Evolutionary conservation across 2,329 filamentous ascomycete species (phyloP), one percentile per base, ranked within the genome.

Genomic region (Penicillium crustosum): DNA sequence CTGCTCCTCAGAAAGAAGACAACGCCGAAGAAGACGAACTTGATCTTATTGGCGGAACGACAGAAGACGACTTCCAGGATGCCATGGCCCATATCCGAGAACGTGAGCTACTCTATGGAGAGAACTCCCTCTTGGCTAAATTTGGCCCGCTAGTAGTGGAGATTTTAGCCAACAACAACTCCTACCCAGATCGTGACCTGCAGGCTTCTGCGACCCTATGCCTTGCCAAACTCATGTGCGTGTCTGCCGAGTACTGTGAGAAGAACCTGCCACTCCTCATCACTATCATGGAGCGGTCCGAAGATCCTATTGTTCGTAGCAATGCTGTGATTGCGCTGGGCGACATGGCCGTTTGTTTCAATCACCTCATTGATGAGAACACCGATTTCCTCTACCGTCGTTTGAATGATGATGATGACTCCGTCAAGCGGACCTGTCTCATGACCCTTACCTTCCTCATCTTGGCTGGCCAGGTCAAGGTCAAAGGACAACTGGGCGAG

Each of bases 301-400:
- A 91, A 33, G 91, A 97, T 68, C 89, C 95, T 1, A 96, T 93
- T 19, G 93, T 96, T 39, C 88, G 94, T 51, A 96, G 91, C 68
- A 99, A 99, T 71, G 91, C 95, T 10, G 95, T 99, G 19, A 96
- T 99, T 66, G 93, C 94, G 0, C 86, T 99, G 0, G 94, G 94
- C 39, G 94, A 99, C 72, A 99, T 99, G 94, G 95, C 95, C 0
- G 94, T 99, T 23, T 97, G 93, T 83, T 99, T 99, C 83, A 99
- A 99, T 72, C 94, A 99, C 71, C 85, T 99, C 49, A 97, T 99
- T 66, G 95, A 99, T 71, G 95, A 99, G 77, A 97, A 99, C 75
- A 99, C 94, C 0, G 94, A 99, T 73, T 99, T 97, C 80, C 77
- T 99, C 42, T 99, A 99, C 77, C 88, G 94, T 21, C 87, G 95